Conservation (phyloP, 1,139 yeast genomes). For the Sporopachydermia cereana region DNA sequence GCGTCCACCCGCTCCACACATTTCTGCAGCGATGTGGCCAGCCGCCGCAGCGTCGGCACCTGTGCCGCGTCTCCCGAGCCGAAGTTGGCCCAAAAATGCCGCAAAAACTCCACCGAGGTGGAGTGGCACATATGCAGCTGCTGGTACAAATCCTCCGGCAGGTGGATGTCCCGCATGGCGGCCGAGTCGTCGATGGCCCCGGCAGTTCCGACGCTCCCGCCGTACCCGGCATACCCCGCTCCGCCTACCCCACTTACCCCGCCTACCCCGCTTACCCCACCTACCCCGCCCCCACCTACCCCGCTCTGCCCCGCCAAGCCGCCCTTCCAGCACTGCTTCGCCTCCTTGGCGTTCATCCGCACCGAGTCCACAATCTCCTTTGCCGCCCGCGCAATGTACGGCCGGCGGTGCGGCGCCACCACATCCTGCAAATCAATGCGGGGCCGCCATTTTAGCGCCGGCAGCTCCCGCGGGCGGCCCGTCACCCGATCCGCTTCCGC, state of each 20-base stretch:
- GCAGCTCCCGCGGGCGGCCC: not conserved
- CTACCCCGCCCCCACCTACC: constrained; percentile 18
- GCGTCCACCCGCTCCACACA: constrained; percentile 35
- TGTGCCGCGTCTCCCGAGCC: constrained; percentile 45
- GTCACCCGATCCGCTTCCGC: not conserved
- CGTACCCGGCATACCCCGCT: constrained; percentile 15
- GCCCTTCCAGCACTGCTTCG: constrained; percentile 35
- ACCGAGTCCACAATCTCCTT: constrained; percentile 39
- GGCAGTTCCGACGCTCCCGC: not conserved
- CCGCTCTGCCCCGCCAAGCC: constrained; percentile 18
- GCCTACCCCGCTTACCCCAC: constrained; percentile 27
- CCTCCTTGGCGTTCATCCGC: constrained; percentile 43
- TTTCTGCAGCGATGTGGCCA: constrained; percentile 36
- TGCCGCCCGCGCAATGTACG: constrained; percentile 35
- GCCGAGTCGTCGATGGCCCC: constrained; percentile 10
- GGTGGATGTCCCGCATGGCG: constrained; percentile 14
- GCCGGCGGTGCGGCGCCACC: constrained; percentile 23
- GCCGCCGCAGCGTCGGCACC: constrained; percentile 32
- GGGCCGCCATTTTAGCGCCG: constrained; percentile 11
- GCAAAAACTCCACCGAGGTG: constrained; percentile 57
- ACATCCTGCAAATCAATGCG: constrained; percentile 34
- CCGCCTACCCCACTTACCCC: constrained; percentile 17
- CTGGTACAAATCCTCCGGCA: constrained; percentile 11
- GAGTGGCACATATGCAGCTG: constrained; percentile 37
- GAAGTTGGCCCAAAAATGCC: constrained; percentile 60